Percentiles rank a stretch among this genome's conserved stretches.
Evolutionary conservation across 2,329 filamentous ascomycete species (phyloP).

Genomic region (Cylindrodendrum hubeiense): DNA sequence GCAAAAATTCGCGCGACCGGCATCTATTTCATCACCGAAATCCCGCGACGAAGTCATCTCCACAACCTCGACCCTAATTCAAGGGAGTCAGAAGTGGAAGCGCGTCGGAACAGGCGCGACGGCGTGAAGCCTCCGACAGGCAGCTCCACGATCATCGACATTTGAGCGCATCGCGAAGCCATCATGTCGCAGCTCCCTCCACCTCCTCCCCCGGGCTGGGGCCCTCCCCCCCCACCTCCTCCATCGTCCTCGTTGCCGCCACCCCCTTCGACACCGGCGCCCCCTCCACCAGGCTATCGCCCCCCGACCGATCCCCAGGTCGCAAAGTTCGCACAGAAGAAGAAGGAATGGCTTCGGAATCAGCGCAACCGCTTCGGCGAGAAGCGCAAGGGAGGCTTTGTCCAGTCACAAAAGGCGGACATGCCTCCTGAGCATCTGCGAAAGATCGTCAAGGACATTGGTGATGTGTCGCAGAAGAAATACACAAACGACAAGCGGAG

Average conservation of each 20-base stretch:
- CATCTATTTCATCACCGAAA: constrained; percentile 39
- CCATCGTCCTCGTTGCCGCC: constrained; percentile 69
- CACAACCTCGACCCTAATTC: constrained; percentile 10
- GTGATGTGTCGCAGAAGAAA: constrained; percentile 99
- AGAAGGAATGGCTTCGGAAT: constrained; percentile 95
- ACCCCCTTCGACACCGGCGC: constrained; percentile 69
- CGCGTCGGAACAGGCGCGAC: constrained; percentile 52
- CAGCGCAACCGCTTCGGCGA: constrained; percentile 96
- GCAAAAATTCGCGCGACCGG: constrained; percentile 45
- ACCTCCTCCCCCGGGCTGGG: constrained; percentile 70
- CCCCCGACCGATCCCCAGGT: constrained; percentile 85
- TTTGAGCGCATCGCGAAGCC: constrained; percentile 45
- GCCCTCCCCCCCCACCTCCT: constrained; percentile 69
- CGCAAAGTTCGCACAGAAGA: constrained; percentile 98
- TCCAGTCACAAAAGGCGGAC: constrained; percentile 98
- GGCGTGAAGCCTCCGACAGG: constrained; percentile 50
- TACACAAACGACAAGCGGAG: constrained; percentile 99
- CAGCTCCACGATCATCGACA: constrained; percentile 39
- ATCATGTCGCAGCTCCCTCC: constrained; percentile 67
- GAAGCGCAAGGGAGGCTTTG: constrained; percentile 95
- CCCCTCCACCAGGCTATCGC: constrained; percentile 87
- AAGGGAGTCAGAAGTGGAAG: constrained; percentile 35
- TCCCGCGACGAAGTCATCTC: constrained; percentile 7
- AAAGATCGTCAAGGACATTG: constrained; percentile 98
- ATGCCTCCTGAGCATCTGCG: constrained; percentile 98